Evolutionary conservation across 2,329 filamentous ascomycete genomes (phyloP).

Genomic region (Diaporthe citrichinensis): DNA sequence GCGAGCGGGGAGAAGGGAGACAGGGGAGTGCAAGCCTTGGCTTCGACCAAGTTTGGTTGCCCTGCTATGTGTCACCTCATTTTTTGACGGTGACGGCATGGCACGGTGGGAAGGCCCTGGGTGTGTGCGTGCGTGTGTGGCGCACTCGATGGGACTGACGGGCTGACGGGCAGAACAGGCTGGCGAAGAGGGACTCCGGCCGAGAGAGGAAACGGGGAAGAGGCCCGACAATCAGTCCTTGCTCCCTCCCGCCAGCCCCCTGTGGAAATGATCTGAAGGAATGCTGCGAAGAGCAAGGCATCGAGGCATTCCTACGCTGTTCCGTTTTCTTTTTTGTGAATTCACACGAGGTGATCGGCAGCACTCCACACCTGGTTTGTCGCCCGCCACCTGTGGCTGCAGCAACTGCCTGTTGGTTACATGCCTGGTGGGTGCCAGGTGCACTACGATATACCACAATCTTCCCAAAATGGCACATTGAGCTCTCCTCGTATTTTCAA

Average conservation of each 20-base stretch:
- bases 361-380: neutral
- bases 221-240: conserved; percentile 15
- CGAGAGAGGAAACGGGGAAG: neutral
- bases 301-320: neutral
- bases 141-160: neutral
- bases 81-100: conserved; percentile 25
- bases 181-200: neutral
- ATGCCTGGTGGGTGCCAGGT: neutral
- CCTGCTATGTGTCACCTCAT: conserved; percentile 16
- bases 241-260: neutral
- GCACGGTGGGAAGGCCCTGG: neutral
- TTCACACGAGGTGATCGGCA: conserved; percentile 33
- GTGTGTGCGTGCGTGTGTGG: neutral
- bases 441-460: neutral
- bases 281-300: conserved; percentile 7
- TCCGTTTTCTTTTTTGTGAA: conserved; percentile 21
- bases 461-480: conserved; percentile 7
- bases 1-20: neutral
- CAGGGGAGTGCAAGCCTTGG: neutral
- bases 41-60: conserved; percentile 11
- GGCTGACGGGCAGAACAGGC: neutral
- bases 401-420: conserved; percentile 24
- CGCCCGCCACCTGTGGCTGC: conserved; percentile 25
- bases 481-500: conserved; percentile 9
- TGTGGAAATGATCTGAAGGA: conserved; percentile 3